A percentile compares a stretch with the other conserved stretches of the same genome.
phyloP scores from a whole-genome alignment of 306 rosid species.

The Vigna mungo region DNA sequence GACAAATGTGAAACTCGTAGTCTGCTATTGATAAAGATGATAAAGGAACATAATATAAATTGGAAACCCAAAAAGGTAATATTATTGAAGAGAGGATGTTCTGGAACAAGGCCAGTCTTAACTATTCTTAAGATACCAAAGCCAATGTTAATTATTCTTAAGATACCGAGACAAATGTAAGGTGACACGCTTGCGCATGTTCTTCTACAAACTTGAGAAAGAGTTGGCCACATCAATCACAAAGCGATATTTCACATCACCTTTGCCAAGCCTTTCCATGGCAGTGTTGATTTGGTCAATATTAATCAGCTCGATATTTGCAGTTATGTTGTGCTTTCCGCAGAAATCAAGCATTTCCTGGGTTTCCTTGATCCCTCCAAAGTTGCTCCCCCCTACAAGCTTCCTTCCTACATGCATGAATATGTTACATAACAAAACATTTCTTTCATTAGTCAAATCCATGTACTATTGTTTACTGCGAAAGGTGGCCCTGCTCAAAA shows the following conservation, averaged over 20 bases:
- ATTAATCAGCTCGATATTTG: conserved; percentile 80
- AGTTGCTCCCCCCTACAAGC: conserved; percentile 88
- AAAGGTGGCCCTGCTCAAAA: background rate
- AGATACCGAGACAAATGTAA: background rate
- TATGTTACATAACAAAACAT: conserved; percentile 3
- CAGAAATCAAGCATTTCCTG: conserved; percentile 96
- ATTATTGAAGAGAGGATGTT: background rate
- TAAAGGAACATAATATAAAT: background rate
- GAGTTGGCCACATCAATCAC: conserved; percentile 88
- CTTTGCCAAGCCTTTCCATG: conserved; percentile 76
- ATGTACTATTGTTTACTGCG: background rate
- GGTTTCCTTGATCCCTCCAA: conserved; percentile 92
- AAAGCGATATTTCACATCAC: conserved; percentile 86
- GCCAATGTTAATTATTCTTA: background rate
- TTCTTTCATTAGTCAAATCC: background rate
- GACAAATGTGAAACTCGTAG: background rate
- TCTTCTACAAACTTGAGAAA: conserved; percentile 42
- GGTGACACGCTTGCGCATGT: too few relatives aligned
- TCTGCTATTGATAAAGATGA: background rate
- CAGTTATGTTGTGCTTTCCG: conserved; percentile 69
- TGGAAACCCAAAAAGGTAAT: background rate
- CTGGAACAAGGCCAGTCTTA: background rate
- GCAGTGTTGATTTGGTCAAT: conserved; percentile 79
- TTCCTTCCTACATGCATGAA: conserved; percentile 70
- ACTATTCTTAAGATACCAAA: too few relatives aligned